These are phyloP conservation scores for Lachancea mirantina DNA, from an alignment of 805 yeast species.

Conservation along the genomic window DNA sequence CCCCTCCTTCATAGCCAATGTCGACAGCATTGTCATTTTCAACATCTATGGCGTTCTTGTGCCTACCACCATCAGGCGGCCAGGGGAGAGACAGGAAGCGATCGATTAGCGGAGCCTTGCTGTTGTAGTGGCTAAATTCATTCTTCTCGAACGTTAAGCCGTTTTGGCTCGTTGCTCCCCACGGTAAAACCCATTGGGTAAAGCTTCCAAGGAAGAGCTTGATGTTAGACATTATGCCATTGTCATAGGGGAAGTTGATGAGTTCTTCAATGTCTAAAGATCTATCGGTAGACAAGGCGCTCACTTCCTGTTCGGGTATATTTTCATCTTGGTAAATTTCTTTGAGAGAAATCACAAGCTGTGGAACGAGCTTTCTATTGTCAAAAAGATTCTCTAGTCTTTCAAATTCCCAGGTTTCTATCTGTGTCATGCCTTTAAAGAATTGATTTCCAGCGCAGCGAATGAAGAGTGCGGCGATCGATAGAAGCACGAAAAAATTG, in stretches of 20 bases:
- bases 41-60: slow-evolving; percentile 29
- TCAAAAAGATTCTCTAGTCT: slow-evolving; percentile 62
- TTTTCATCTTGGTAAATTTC: slow-evolving; percentile 33
- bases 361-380: slow-evolving; percentile 39
- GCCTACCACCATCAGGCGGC: slow-evolving; percentile 80
- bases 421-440: slow-evolving; percentile 71
- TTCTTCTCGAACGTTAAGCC: slow-evolving; percentile 55
- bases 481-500: slow-evolving; percentile 50
- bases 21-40: slow-evolving; percentile 11
- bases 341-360: slow-evolving; percentile 40
- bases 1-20: slow-evolving; percentile 19
- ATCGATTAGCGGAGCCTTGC: slow-evolving; percentile 29
- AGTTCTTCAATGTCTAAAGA: slow-evolving; percentile 51
- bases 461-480: slow-evolving; percentile 51
- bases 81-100: slow-evolving; percentile 70
- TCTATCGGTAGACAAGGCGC: slow-evolving; percentile 10
- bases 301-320: slow-evolving; percentile 13
- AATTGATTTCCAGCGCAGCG: slow-evolving; percentile 54
- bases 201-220: slow-evolving; percentile 50
- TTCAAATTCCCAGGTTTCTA: slow-evolving; percentile 89
- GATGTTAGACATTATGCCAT: slow-evolving; percentile 52
- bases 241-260: slow-evolving; percentile 74
- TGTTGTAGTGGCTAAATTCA: slow-evolving; percentile 39
- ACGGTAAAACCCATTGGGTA: slow-evolving; percentile 64
- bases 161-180: slow-evolving; percentile 52